These are phyloP conservation scores for Cryoendolithus antarcticus DNA, from an alignment of 2,329 filamentous ascomycete species.

Conservation along the genomic window DNA sequence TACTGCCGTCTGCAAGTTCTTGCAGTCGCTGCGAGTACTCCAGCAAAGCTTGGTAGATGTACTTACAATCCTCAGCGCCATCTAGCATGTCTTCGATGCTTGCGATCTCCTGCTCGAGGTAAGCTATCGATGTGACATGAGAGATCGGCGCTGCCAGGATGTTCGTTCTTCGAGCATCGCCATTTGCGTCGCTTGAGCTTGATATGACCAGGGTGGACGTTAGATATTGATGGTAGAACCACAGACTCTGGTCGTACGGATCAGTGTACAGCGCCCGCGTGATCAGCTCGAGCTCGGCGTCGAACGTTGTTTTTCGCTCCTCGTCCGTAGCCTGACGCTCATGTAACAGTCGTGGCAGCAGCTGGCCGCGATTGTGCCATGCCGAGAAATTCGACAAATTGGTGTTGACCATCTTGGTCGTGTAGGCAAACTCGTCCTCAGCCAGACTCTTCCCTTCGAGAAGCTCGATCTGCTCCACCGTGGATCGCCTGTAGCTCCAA, in stretches of 20 bases:
- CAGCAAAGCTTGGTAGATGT: constrained; percentile 78
- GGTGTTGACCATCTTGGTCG: constrained; percentile 71
- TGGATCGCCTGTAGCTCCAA: constrained; percentile 77
- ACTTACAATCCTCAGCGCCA: constrained; percentile 63
- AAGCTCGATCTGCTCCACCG: constrained; percentile 65
- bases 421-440: constrained; percentile 77
- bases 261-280: constrained; percentile 73
- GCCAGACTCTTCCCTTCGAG: constrained; percentile 41
- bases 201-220: constrained; percentile 52
- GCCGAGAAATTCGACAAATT: constrained; percentile 94
- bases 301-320: constrained; percentile 56
- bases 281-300: constrained; percentile 65
- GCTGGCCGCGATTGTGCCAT: constrained; percentile 80
- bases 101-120: constrained; percentile 60
- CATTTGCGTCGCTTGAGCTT: constrained; percentile 28
- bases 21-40: constrained; percentile 57
- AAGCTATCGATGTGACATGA: constrained; percentile 48
- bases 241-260: constrained; percentile 87
- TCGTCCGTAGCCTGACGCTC: constrained; percentile 54
- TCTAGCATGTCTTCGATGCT: constrained; percentile 55
- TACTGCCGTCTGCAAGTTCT: constrained; percentile 29
- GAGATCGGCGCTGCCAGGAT: constrained; percentile 52
- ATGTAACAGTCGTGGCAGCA: constrained; percentile 64
- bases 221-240: constrained; percentile 91
- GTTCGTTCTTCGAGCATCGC: constrained; percentile 14